These are phyloP conservation scores for Komagataella mondaviorum DNA, from an alignment of 805 yeast species.

Conservation along the genomic window DNA sequence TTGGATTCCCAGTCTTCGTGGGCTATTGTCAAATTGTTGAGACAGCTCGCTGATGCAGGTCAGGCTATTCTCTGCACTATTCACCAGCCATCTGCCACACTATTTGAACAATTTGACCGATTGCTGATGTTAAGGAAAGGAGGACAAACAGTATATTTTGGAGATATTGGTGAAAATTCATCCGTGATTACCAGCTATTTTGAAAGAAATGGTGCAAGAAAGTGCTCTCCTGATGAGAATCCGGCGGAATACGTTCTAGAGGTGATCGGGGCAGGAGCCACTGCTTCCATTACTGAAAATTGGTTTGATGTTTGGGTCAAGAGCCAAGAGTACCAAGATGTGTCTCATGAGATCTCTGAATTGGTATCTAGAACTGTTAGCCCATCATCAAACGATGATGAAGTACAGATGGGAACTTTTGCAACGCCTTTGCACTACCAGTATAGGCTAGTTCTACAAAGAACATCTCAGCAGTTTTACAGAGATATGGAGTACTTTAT, in stretches of 20 bases:
- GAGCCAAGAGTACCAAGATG: slow-evolving; percentile 9
- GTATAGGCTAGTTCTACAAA: slow-evolving; percentile 22
- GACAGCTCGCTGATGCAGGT: slow-evolving; percentile 30
- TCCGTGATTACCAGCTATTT: slow-evolving; percentile 19
- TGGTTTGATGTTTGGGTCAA: slow-evolving; percentile 19
- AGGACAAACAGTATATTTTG: slow-evolving; percentile 33
- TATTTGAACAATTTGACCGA: slow-evolving; percentile 33
- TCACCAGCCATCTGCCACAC: slow-evolving; percentile 40
- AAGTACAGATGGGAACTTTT: slow-evolving; percentile 9
- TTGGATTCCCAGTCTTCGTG: slow-evolving; percentile 38
- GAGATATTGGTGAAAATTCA: slow-evolving; percentile 23
- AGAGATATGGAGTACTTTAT: slow-evolving; percentile 50
- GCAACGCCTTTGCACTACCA: slow-evolving; percentile 32
- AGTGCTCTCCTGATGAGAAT: slow-evolving; percentile 24
- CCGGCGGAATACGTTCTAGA: slow-evolving; percentile 32
- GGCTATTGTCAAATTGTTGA: slow-evolving; percentile 32
- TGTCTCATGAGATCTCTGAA: slow-evolving; percentile 12
- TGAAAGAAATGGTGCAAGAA: slow-evolving; percentile 23
- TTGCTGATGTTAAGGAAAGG: slow-evolving; percentile 33
- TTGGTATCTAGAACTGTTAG: slow-evolving; percentile 2
- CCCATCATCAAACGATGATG: slow-evolving; percentile 8
- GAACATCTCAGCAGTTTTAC: slow-evolving; percentile 35
- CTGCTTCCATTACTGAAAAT: slow-evolving; percentile 21
- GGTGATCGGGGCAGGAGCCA: slow-evolving; percentile 31
- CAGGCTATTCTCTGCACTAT: slow-evolving; percentile 42